These are phyloP conservation scores for Plasmodium sp. DNA, from an alignment of 169 alveolate species.

Conservation along the genomic window DNA sequence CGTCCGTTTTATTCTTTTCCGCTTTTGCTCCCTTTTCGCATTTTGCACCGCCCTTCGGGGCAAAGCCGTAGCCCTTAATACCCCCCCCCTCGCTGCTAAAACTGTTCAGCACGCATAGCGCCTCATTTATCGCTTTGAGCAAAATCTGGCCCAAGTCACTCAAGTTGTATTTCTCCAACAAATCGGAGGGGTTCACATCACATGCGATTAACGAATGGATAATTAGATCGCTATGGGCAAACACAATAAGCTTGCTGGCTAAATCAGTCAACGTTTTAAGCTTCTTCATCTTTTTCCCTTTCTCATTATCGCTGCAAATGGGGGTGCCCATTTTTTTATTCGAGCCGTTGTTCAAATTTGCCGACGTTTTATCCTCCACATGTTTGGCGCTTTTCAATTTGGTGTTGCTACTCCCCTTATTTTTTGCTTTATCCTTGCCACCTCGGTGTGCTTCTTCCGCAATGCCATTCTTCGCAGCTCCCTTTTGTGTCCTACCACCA, in stretches of 20 bases:
- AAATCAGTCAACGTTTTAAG: conserved; percentile 33
- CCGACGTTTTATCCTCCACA: background rate
- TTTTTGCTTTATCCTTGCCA: background rate
- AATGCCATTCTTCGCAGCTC: background rate
- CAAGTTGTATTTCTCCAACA: conserved; percentile 8
- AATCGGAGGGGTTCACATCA: conserved; percentile 16
- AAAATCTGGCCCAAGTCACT: conserved; percentile 1
- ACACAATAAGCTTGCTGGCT: conserved; percentile 33
- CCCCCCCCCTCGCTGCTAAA: conserved; percentile 17
- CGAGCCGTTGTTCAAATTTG: background rate
- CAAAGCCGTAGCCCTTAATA: conserved; percentile 55
- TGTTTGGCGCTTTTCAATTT: background rate
- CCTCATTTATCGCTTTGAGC: conserved; percentile 30
- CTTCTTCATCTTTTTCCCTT: conserved; percentile 29
- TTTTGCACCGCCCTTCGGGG: background rate
- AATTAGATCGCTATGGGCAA: conserved; percentile 58
- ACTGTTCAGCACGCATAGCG: conserved; percentile 14
- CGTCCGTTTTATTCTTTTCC: background rate
- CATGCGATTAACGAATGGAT: conserved; percentile 41
- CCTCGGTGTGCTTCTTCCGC: background rate
- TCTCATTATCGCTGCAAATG: conserved; percentile 36
- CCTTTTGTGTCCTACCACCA: background rate
- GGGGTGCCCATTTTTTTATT: background rate
- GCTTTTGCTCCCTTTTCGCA: background rate
- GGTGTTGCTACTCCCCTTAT: background rate